phyloP scores from a whole-genome alignment of 345 rosid genomes.

The Eucalyptus regnans region DNA sequence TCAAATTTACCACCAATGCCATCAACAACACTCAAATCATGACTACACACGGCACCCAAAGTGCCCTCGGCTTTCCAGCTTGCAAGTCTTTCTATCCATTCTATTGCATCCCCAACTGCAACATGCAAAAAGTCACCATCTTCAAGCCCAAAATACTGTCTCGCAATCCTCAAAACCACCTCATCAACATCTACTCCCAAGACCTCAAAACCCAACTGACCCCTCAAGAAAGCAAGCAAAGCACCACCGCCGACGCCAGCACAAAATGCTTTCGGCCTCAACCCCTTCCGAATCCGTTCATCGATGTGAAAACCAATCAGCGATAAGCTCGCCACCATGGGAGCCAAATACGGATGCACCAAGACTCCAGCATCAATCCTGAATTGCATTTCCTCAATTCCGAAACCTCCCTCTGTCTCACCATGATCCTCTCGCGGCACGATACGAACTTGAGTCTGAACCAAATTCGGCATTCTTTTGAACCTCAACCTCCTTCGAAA shows the following conservation, averaged over 20 bases:
- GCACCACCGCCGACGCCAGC: conserved; percentile 90
- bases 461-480: conserved; percentile 72
- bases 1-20: conserved; percentile 27
- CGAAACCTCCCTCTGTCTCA: neutral
- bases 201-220: conserved; percentile 47
- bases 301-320: conserved; percentile 17
- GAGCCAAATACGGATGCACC: conserved; percentile 68
- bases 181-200: conserved; percentile 63
- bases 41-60: neutral
- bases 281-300: conserved; percentile 1
- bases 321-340: conserved; percentile 66
- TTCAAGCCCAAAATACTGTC: conserved; percentile 54
- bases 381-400: neutral
- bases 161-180: conserved; percentile 47
- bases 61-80: neutral
- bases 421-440: conserved; percentile 1
- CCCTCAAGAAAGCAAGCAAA: conserved; percentile 47
- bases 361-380: conserved; percentile 12
- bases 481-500: conserved; percentile 82
- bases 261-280: conserved; percentile 54
- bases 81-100: conserved; percentile 31
- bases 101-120: conserved; percentile 41
- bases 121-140: conserved; percentile 18
- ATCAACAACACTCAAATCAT: neutral
- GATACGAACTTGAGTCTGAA: conserved; percentile 50